Conservation (phyloP, 306 rosid genomes). For the Vachellia pachyceras region DNA sequence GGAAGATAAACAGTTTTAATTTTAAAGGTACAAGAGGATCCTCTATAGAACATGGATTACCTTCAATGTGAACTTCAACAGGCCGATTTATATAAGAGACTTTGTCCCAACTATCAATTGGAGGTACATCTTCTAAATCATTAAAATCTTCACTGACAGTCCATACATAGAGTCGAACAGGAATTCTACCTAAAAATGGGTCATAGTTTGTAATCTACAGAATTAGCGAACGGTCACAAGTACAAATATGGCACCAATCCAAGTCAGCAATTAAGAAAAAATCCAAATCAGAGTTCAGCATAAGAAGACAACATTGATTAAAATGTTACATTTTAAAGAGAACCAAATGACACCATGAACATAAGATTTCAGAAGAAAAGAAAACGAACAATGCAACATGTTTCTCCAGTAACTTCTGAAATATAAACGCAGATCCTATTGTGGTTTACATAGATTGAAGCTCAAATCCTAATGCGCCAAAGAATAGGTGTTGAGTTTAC, state of each 20-base stretch:
- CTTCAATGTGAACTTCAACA: slow-evolving; percentile 73
- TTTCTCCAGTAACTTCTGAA: neutral
- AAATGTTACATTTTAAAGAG: neutral
- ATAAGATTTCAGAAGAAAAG: neutral
- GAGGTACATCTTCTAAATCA: slow-evolving; percentile 82
- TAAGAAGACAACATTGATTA: neutral
- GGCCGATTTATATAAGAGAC: slow-evolving; percentile 85
- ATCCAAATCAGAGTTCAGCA: neutral
- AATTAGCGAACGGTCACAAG: slow-evolving; percentile 25
- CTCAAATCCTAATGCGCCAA: neutral
- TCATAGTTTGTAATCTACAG: slow-evolving; percentile 13
- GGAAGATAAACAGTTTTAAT: slow-evolving; percentile 16
- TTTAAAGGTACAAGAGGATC: slow-evolving; percentile 21
- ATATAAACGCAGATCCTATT: neutral
- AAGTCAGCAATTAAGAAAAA: neutral
- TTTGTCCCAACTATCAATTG: slow-evolving; percentile 87
- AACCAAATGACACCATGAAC: neutral
- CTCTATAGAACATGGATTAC: slow-evolving; percentile 47
- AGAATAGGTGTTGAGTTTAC: neutral
- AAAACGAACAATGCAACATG: neutral
- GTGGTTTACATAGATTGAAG: slow-evolving; percentile 8
- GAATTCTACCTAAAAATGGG: slow-evolving; percentile 69
- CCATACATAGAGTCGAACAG: slow-evolving; percentile 85
- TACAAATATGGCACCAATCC: slow-evolving; percentile 12
- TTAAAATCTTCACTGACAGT: slow-evolving; percentile 65